These are phyloP conservation scores for Alternaria rosae DNA, from an alignment of 2,329 filamentous ascomycete species.

Conservation along the genomic window DNA sequence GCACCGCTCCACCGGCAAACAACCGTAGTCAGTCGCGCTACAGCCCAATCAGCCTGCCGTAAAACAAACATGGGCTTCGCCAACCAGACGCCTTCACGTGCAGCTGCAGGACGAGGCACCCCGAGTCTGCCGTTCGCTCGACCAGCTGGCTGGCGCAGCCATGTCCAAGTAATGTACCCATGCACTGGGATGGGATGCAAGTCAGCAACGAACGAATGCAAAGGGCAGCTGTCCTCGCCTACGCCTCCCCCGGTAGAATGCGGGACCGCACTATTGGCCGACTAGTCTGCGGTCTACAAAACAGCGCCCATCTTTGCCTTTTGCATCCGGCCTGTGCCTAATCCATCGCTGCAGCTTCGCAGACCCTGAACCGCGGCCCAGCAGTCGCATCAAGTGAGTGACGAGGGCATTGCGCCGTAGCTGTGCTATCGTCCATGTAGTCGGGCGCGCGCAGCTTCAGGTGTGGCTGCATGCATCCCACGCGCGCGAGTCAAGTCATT, in stretches of 20 bases:
- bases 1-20: neutral
- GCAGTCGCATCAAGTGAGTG: neutral
- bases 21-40: conserved; percentile 3
- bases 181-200: neutral
- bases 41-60: neutral
- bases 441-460: neutral
- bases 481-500: conserved; percentile 10
- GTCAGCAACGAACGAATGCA: neutral
- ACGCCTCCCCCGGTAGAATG: neutral
- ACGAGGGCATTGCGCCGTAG: conserved; percentile 1
- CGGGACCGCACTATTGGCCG: conserved; percentile 16
- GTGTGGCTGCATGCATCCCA: neutral
- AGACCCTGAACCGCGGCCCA: neutral
- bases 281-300: conserved; percentile 6
- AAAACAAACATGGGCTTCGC: neutral
- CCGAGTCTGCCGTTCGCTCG: neutral
- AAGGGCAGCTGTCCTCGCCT: conserved; percentile 1
- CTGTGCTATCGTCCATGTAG: neutral
- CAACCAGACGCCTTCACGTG: neutral
- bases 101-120: neutral
- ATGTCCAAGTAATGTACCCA: neutral
- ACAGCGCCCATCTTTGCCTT: conserved; percentile 3
- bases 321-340: neutral
- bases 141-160: neutral
- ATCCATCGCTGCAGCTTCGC: neutral